phyloP scores from a whole-genome alignment of 2,329 filamentous ascomycete genomes.

The Emericellopsis cladophorae region DNA sequence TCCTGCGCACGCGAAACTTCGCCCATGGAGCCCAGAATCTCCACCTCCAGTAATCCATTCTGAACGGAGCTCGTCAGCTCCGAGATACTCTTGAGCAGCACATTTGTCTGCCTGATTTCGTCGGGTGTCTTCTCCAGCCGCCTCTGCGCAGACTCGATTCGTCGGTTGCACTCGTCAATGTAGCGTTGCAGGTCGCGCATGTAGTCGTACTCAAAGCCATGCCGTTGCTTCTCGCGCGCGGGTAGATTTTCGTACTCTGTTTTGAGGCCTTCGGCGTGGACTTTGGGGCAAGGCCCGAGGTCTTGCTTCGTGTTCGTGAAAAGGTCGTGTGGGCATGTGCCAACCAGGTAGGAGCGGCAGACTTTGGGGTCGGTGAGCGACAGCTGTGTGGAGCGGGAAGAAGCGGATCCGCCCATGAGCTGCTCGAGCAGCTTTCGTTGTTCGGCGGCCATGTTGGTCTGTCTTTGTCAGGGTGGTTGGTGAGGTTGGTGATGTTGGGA shows the following conservation, averaged over 20 bases:
- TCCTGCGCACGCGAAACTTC: constrained; percentile 72
- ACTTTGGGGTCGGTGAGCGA: constrained; percentile 86
- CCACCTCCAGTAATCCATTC: constrained; percentile 72
- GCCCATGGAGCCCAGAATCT: constrained; percentile 70
- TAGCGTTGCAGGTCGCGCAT: constrained; percentile 92
- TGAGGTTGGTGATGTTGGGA: background rate
- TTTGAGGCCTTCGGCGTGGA: constrained; percentile 81
- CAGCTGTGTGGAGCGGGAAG: constrained; percentile 66
- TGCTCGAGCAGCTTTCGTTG: constrained; percentile 98
- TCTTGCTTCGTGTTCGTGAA: constrained; percentile 99
- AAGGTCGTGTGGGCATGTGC: constrained; percentile 93
- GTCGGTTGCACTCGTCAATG: constrained; percentile 89
- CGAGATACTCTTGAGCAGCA: constrained; percentile 73
- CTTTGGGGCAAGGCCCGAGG: constrained; percentile 75
- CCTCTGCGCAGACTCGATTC: constrained; percentile 83
- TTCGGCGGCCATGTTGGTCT: constrained; percentile 71
- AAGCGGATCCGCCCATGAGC: constrained; percentile 68
- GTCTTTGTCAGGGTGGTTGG: background rate
- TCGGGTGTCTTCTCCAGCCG: constrained; percentile 94
- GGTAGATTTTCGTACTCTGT: constrained; percentile 72
- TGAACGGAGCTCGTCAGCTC: constrained; percentile 70
- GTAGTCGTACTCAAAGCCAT: constrained; percentile 94
- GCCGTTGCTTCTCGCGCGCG: constrained; percentile 58
- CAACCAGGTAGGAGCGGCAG: constrained; percentile 86
- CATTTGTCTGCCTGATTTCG: constrained; percentile 91